A percentile compares a stretch with the other conserved stretches of the same genome.
Evolutionary conservation across 179 eudicot species (phyloP).

Genomic region (Pouteria campechiana): DNA sequence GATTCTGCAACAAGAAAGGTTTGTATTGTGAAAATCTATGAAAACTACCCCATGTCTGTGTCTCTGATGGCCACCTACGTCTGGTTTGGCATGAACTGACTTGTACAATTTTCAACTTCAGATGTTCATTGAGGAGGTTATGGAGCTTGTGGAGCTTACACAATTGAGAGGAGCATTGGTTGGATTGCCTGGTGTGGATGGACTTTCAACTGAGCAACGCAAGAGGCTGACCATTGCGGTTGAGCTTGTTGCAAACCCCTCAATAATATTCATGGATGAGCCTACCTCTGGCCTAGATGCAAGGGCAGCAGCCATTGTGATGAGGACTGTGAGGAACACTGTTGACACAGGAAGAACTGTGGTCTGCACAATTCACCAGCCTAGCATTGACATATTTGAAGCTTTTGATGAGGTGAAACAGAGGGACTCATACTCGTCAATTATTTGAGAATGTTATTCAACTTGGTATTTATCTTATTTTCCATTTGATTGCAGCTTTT

Average conservation of each 20-base stretch:
- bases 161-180: conserved; percentile 52
- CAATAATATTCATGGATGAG: conserved; percentile 70
- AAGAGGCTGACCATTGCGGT: conserved; percentile 63
- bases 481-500: conserved; percentile 71
- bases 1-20: conserved; percentile 45
- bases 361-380: conserved; percentile 72
- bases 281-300: conserved; percentile 91
- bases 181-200: conserved; percentile 66
- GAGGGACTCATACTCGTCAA: too few relatives aligned
- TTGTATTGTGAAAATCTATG: not conserved
- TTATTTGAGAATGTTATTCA: too few relatives aligned
- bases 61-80: not conserved
- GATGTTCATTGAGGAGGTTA: conserved; percentile 67
- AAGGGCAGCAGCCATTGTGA: conserved; percentile 78
- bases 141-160: conserved; percentile 61
- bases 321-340: conserved; percentile 66
- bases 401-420: too few relatives aligned
- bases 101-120: conserved; percentile 10
- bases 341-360: conserved; percentile 62
- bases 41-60: not conserved
- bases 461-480: too few relatives aligned
- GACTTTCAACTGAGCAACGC: conserved; percentile 79
- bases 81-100: not conserved
- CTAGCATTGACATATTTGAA: conserved; percentile 84
- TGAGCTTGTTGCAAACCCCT: conserved; percentile 61